Evolutionary conservation across 306 rosid genomes (phyloP), one percentile per base, ranked within the genome.

Genomic region (Coriaria nepalensis): DNA sequence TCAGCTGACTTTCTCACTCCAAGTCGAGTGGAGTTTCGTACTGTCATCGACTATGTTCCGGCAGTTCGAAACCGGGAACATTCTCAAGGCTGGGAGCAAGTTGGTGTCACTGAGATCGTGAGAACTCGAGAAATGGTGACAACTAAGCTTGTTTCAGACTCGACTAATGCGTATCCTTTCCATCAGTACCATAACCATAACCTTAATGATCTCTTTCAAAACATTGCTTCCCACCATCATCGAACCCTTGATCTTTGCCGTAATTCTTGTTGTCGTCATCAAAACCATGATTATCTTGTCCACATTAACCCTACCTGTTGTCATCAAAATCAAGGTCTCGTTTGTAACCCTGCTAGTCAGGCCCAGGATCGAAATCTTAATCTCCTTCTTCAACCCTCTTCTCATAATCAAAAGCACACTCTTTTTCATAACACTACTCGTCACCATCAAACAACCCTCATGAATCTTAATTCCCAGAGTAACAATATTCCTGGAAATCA

Each of bases 31-130:
- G 43, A 47, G 14, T 35, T 53, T 13, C 49, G 40, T n/a, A 39
- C 56, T 13, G 15, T 47, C 10, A 35, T 53, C 10, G 67, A 63
- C 40, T 63, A 7, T 35, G 5, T 54, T 9, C 56, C 56, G 0
- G 2, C 14, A 10, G 29, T 20, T 20, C 40, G 41, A 35, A 63
- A 40, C 35, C 56, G 13, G 2, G 9, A 32, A 7, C 2, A 33
- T 13, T 10, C 9, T 35, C 5, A 35, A 8, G 43, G 4, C 4
- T 8, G 0, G 4, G 9, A 42, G 12, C 20, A 33, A 35, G 37
- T 43, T 6, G 33, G 49, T 32, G 29, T 50, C 38, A 50, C 54
- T 33, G 59, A 57, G 49, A 44, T 36, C 13, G 14, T 50, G 40
- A 42, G 43, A 35, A 43, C 68, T 10, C 49, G 47, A 11, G 50